Evolutionary conservation across 768 basidiomycete species (phyloP), one percentile per base, ranked within the genome.

Genomic region (Termitomyces sp.): DNA sequence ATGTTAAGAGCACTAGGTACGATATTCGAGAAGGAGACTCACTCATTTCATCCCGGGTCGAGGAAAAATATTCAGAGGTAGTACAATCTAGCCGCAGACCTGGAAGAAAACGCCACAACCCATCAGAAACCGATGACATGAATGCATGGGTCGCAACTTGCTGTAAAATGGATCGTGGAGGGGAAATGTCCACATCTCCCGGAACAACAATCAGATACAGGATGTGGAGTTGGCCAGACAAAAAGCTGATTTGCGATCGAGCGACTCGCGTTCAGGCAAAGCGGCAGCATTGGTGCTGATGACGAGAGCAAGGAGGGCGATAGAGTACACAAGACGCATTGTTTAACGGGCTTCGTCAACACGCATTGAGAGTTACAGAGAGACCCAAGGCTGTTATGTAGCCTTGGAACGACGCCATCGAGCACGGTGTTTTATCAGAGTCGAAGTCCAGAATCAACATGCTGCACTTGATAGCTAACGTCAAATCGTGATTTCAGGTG

Each of bases 181-280:
- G 25, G 4, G 7, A 29, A 54, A 20, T 47, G 8, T 11, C 59
- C 43, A 3, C 51, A 53, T 5, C 25, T 45, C 11, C 36, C n/a
- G 14, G 49, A 51, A 43, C 61, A 63, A 37, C 62, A 63, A 1
- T 63, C 55, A 25, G 0, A 29, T 2, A 36, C 63, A 63, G 17
- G n/a, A 32, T 1, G 49, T 53, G 32, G 2, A 32, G 15, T 37
- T 42, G 7, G 47, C 32, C 11, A 52, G 36, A 25, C 58, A 60
- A 12, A 25, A 7, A n/a, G 2, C 11, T 4, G 42, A 29, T 5
- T 57, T 50, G 15, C 4, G 10, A 32, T 34, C 32, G 1, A 36
- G 29, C 29, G 32, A 15, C 14, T 53, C 36, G 25, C 15, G 40
- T 17, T 42, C 46, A 11, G 49, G 57, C 9, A 51, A 40, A 17